phyloP scores from a whole-genome alignment of 163 green algal species.

The Prototheca wickerhamii region DNA sequence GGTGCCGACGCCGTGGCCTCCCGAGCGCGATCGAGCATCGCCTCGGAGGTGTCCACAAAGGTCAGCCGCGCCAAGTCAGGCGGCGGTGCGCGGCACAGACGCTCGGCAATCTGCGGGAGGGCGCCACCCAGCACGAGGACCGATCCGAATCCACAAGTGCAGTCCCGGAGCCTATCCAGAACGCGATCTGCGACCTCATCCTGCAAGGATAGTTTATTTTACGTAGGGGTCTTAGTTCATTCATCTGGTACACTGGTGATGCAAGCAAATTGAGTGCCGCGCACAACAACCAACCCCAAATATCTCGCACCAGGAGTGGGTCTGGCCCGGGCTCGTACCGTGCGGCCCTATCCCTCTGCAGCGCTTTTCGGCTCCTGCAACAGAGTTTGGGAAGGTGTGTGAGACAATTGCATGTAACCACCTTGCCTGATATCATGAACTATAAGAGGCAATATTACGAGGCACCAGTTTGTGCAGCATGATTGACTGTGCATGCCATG shows the following conservation, averaged over 20 bases:
- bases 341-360: conserved; percentile 16
- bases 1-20: not conserved
- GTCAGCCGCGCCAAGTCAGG: conserved; percentile 38
- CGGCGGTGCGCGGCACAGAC: conserved; percentile 29
- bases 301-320: conserved; percentile 14
- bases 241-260: not conserved
- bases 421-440: too few relatives aligned
- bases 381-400: not conserved
- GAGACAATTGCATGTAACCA: not conserved
- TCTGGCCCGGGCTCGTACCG: not conserved
- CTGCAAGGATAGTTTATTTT: conserved; percentile 11
- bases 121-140: conserved; percentile 60
- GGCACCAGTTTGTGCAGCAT: not conserved
- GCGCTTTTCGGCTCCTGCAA: conserved; percentile 11
- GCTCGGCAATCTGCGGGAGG: conserved; percentile 36
- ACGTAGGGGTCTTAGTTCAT: not conserved
- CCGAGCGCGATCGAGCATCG: not conserved
- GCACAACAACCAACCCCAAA: not conserved
- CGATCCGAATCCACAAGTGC: conserved; percentile 39
- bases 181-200: conserved; percentile 48
- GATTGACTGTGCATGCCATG: too few relatives aligned
- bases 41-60: conserved; percentile 38
- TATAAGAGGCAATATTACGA: too few relatives aligned
- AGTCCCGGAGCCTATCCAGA: conserved; percentile 72
- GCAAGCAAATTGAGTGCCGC: too few relatives aligned